Base-by-base conservation (phyloP, 345 rosid species). In the Eucalyptus caleyi region DNA sequence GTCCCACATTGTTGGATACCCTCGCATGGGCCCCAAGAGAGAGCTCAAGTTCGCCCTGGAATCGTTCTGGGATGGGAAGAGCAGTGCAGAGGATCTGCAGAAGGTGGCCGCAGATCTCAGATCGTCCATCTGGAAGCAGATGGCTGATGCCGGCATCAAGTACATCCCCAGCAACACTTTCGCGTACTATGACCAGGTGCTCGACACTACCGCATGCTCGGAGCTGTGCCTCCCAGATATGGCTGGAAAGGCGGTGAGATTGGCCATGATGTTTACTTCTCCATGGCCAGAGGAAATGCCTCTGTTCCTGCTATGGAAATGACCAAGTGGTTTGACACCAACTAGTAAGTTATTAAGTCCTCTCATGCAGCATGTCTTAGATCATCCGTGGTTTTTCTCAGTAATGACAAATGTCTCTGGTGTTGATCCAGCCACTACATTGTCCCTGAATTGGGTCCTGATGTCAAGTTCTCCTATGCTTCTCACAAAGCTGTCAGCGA, bases 251-350 rank as follows among this genome's bases (percentile, higher is more conserved):
- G 95, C 88, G 99, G 98, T 7, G 98, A 97, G 97, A 97, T 97
- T 18, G 99, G 96, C 15, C 94, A 95, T 1, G 97, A 95, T 86
- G 91, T 93, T 69, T 97, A 93, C 95, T 97, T 97, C 93, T 97
- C 99, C 86, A 97, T 97, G 99, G 99, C 99, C 88, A 96, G 99
- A 94, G 99, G 99, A 83, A 97, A 97, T 87, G 99, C 99, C 91
- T 90, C 97, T 81, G 98, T 95, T 10, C 99, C 99, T 5, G 99
- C 99, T 60, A 97, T 97, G 99, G 99, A 97, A 91, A 97, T 97
- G 99, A 97, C 99, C 93, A 97, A 97, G 97, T 97, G 99, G 99
- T 97, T 97, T 88, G 99, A 97, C 94, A 97, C 99, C 94, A 97
- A 97, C 97, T 97, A 97, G 99, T 97, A 92, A 95, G 99, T 97